phyloP scores from a whole-genome alignment of 495 filamentous ascomycete species.

The Penicillium alfredii region DNA sequence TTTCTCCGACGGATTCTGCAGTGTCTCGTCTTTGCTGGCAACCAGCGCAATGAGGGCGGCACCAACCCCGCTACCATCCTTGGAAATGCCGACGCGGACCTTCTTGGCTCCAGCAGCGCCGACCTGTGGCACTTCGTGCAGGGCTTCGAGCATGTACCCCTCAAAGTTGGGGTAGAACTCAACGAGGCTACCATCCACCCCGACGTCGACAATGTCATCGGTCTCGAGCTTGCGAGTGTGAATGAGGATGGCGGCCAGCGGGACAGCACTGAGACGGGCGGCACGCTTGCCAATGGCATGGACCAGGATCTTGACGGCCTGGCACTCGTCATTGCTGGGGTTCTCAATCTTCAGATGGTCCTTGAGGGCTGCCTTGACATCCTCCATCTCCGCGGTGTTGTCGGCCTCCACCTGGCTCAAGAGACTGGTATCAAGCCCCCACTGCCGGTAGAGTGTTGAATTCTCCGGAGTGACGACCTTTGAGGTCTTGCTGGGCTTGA shows the following conservation, averaged over 20 bases:
- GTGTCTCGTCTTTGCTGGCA: conserved; percentile 36
- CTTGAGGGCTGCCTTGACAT: conserved; percentile 69
- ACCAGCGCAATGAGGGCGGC: conserved; percentile 87
- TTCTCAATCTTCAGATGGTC: conserved; percentile 65
- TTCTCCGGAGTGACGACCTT: conserved; percentile 59
- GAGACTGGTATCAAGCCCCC: conserved; percentile 86
- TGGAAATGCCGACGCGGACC: conserved; percentile 85
- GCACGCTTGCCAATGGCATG: conserved; percentile 82
- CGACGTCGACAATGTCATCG: conserved; percentile 71
- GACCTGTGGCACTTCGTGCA: conserved; percentile 64
- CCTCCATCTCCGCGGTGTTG: conserved; percentile 52
- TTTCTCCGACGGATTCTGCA: conserved; percentile 13
- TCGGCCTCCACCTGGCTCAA: conserved; percentile 78
- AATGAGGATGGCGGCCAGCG: conserved; percentile 75
- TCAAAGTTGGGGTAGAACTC: conserved; percentile 91
- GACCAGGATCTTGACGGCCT: conserved; percentile 72
- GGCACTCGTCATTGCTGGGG: conserved; percentile 68
- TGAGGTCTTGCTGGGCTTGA: conserved; percentile 64
- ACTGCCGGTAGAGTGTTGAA: conserved; percentile 67
- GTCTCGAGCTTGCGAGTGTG: conserved; percentile 60
- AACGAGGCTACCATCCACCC: conserved; percentile 84
- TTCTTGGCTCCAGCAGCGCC: conserved; percentile 67
- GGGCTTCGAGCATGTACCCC: conserved; percentile 66
- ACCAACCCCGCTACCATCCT: conserved; percentile 88
- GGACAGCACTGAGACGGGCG: conserved; percentile 81